These are phyloP conservation scores for Suhomyces kunorum DNA, from an alignment of 1,139 yeast genomes.

Conservation along the genomic window DNA sequence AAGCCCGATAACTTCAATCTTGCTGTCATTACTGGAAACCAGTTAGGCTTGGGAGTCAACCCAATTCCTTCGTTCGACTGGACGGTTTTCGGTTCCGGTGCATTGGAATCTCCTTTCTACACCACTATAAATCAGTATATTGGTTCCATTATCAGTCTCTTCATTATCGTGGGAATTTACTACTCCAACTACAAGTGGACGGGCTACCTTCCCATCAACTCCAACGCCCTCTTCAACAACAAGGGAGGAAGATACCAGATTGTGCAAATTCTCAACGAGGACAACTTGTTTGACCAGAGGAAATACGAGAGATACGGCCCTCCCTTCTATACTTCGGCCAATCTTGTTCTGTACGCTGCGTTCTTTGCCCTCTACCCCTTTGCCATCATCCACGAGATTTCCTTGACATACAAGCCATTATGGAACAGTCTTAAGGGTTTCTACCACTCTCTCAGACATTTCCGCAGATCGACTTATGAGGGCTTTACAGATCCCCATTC, in stretches of 20 bases:
- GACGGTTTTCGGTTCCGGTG: conserved; percentile 16
- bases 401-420: conserved; percentile 12
- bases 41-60: conserved; percentile 20
- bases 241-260: conserved; percentile 18
- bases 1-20: conserved; percentile 21
- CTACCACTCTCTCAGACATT: conserved; percentile 8
- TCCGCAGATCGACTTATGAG: conserved; percentile 14
- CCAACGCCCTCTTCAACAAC: conserved; percentile 17
- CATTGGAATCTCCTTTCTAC: conserved; percentile 18
- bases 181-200: conserved; percentile 22
- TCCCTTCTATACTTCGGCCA: conserved; percentile 41
- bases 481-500: conserved; percentile 21
- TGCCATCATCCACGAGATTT: conserved; percentile 16
- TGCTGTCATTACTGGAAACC: conserved; percentile 19
- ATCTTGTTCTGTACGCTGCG: conserved; percentile 20
- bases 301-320: conserved; percentile 38
- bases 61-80: conserved; percentile 23
- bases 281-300: conserved; percentile 17
- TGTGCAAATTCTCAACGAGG: conserved; percentile 12
- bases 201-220: conserved; percentile 20
- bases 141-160: conserved; percentile 17
- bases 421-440: conserved; percentile 11
- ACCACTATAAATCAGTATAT: conserved; percentile 16
- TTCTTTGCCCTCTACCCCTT: conserved; percentile 22
- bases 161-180: conserved; percentile 19